Evolutionary conservation across 2,329 filamentous ascomycete genomes (phyloP).

Genomic region (Neoscytalidium dimidiatum): DNA sequence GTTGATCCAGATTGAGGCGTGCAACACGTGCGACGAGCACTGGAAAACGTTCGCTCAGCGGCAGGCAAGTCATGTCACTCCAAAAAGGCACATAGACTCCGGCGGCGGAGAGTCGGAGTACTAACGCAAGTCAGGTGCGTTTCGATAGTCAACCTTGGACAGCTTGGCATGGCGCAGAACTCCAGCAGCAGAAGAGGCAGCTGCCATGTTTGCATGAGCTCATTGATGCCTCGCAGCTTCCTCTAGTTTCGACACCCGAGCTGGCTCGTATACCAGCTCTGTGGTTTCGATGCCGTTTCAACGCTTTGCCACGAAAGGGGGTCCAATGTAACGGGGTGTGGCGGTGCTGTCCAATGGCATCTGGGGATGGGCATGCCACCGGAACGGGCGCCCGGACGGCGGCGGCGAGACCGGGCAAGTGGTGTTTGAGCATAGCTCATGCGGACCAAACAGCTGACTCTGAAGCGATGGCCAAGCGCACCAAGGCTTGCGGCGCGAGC

Average conservation of each 20-base stretch:
- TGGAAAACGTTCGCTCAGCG: not conserved
- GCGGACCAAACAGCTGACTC: not conserved
- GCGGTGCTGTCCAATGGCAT: constrained; percentile 4
- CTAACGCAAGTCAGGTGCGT: not conserved
- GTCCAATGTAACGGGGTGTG: not conserved
- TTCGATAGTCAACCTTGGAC: not conserved
- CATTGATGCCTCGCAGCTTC: not conserved
- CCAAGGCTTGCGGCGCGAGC: not conserved
- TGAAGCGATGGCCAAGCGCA: not conserved
- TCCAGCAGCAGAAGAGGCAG: not conserved
- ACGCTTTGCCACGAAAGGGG: not conserved
- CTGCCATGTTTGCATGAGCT: not conserved
- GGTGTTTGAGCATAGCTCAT: not conserved
- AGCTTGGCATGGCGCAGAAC: not conserved
- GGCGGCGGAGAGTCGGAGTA: not conserved
- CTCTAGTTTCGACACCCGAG: not conserved
- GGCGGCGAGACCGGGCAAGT: not conserved
- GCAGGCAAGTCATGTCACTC: not conserved
- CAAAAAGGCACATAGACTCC: not conserved
- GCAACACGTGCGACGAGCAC: not conserved
- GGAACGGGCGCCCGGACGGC: not conserved
- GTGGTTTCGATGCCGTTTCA: constrained; percentile 1
- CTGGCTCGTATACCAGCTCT: not conserved
- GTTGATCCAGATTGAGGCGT: not conserved
- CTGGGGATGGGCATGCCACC: not conserved